phyloP scores from a whole-genome alignment of 805 yeast species.

The Millerozyma miso region DNA sequence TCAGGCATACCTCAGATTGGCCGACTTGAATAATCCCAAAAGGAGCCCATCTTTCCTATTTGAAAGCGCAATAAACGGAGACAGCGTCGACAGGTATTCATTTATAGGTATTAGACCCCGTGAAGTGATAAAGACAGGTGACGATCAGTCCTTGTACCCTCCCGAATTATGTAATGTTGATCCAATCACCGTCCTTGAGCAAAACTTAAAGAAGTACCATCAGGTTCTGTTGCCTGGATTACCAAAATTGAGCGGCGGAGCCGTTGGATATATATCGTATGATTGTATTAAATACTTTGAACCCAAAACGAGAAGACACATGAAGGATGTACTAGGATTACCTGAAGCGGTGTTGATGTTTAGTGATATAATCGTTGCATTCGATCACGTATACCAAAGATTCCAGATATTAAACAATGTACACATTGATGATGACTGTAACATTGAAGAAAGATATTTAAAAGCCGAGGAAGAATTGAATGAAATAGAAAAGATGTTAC shows the following conservation, averaged over 20 bases:
- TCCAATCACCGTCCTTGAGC: constrained; percentile 71
- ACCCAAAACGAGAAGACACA: constrained; percentile 74
- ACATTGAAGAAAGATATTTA: constrained; percentile 44
- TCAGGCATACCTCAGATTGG: constrained; percentile 80
- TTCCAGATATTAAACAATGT: constrained; percentile 87
- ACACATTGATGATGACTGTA: constrained; percentile 31
- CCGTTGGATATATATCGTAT: constrained; percentile 91
- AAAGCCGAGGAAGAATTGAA: constrained; percentile 56
- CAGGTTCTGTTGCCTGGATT: constrained; percentile 81
- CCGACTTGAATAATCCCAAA: constrained; percentile 51
- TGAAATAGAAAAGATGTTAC: constrained; percentile 47
- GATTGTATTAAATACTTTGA: constrained; percentile 97
- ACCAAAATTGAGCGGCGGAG: constrained; percentile 89
- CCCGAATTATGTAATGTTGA: constrained; percentile 53
- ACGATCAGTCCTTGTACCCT: constrained; percentile 34
- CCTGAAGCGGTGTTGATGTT: constrained; percentile 95
- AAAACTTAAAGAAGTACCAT: constrained; percentile 59
- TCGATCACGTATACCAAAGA: constrained; percentile 91
- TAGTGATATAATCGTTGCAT: constrained; percentile 84
- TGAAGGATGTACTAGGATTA: constrained; percentile 74
- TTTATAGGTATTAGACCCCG: constrained; percentile 86
- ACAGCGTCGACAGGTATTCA: constrained; percentile 83
- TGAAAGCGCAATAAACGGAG: constrained; percentile 88
- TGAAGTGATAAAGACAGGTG: constrained; percentile 80
- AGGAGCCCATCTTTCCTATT: constrained; percentile 72